Base-by-base conservation (phyloP, 225 moss, liverwort and hornwort species). In the Antitrichia curtipendula region DNA sequence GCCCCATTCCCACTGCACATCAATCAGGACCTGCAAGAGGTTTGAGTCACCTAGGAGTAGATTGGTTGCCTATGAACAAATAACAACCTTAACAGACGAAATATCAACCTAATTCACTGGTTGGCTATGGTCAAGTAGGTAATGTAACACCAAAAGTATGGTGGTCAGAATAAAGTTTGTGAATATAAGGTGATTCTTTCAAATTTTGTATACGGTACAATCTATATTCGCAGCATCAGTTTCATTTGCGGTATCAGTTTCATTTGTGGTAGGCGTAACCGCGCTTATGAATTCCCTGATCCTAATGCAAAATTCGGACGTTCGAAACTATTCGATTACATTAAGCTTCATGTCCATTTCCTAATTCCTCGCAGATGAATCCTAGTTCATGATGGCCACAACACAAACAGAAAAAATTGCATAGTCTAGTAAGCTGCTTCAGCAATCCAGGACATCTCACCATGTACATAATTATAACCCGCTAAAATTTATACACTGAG, bases 1-100 rank as follows among this genome's bases (percentile, higher is more conserved):
- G 28, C 40, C 87, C 81, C 64, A 81, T 87, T 63, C 75, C 81
- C 86, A 89, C 91, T 91, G 91, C 91, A 80, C 83, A 91, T 91
- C 86, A 86, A 52, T 53, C 91, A 91, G 83, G 82, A 91, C 86
- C 90, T 88, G 88, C 90, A 90, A 70, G 41, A 86, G 53, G 45
- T 60, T 86, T 84, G 64, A 80, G 66, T 80, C 82, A 50, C 88
- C 86, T 74, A 47, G 76, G 36, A 88, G 50, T 20, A 80, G 10
- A 66, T 52, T 40, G 62, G 34, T 82, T 85, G 77, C 47, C 61
- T 27, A 47, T 66, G 38, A 32, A 58, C 62, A 80, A 14, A 56
- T 16, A 80, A 20, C 40, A 88, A 72, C 77, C 72, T 78, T 40
- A 47, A 61, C 73, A 36, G 45, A 73, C 34, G 57, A 78, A 77